Percentiles rank a stretch among this genome's conserved stretches.
Conservation (phyloP, 768 basidiomycete genomes). For the Boletus sensibilis region DNA sequence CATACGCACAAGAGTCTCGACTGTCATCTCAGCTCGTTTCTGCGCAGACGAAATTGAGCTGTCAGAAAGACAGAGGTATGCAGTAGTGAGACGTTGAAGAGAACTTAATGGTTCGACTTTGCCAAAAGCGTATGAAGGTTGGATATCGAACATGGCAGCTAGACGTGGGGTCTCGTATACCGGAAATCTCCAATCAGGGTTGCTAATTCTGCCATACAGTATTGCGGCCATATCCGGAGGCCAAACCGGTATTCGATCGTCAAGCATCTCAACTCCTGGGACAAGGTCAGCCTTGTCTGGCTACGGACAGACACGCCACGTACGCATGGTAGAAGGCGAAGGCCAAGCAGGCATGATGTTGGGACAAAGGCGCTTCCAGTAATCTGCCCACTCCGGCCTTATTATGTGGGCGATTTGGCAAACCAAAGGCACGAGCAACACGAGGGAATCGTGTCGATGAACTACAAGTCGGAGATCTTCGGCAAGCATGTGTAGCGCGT, state of each 20-base stretch:
- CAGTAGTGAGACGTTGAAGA: constrained; percentile 50
- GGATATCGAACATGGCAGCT: constrained; percentile 47
- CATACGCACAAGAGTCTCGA: constrained; percentile 51
- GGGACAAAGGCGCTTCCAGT: constrained; percentile 84
- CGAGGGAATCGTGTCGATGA: constrained; percentile 53
- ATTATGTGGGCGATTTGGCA: constrained; percentile 61
- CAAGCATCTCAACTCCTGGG: constrained; percentile 47
- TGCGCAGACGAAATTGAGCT: constrained; percentile 47
- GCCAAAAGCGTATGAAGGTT: constrained; percentile 61
- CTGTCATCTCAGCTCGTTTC: constrained; percentile 65
- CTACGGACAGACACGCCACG: neutral
- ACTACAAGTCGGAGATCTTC: constrained; percentile 65
- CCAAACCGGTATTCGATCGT: constrained; percentile 72
- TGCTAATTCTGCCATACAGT: constrained; percentile 55
- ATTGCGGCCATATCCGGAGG: constrained; percentile 76
- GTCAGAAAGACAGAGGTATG: constrained; percentile 64
- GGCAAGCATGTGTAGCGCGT: constrained; percentile 76
- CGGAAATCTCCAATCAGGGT: constrained; percentile 66
- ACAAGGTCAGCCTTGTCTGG: constrained; percentile 12
- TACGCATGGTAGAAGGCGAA: constrained; percentile 37
- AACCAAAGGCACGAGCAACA: constrained; percentile 58
- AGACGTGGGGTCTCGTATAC: constrained; percentile 44
- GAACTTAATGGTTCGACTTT: constrained; percentile 55
- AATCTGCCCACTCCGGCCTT: constrained; percentile 87
- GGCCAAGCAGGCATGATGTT: constrained; percentile 62